phyloP scores from a whole-genome alignment of 2,329 filamentous ascomycete genomes.

The Triangularia setosa region DNA sequence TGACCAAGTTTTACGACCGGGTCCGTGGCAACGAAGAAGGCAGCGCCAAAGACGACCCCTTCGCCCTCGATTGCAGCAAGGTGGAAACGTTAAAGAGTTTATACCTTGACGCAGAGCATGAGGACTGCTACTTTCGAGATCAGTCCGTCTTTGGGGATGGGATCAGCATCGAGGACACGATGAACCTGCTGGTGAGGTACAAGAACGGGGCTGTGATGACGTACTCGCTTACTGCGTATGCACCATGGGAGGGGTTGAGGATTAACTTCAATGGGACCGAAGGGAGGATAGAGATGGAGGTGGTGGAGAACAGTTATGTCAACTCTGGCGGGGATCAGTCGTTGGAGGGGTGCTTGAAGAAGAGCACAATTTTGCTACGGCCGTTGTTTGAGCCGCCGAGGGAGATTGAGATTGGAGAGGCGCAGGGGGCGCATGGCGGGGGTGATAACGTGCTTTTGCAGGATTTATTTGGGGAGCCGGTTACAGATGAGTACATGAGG shows the following conservation, averaged over 20 bases:
- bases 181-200: slow-evolving; percentile 58
- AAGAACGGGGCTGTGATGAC: slow-evolving; percentile 54
- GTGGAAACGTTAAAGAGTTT: slow-evolving; percentile 53
- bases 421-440: slow-evolving; percentile 55
- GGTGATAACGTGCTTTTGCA: slow-evolving; percentile 55
- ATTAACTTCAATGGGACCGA: slow-evolving; percentile 56
- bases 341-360: slow-evolving; percentile 50
- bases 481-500: slow-evolving; percentile 49
- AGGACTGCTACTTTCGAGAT: slow-evolving; percentile 59
- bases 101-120: slow-evolving; percentile 60
- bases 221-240: slow-evolving; percentile 57
- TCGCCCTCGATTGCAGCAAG: slow-evolving; percentile 52
- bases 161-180: slow-evolving; percentile 62
- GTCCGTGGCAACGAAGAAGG: slow-evolving; percentile 44
- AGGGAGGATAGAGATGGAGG: slow-evolving; percentile 57
- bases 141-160: slow-evolving; percentile 61
- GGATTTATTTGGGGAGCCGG: slow-evolving; percentile 53
- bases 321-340: slow-evolving; percentile 58
- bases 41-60: slow-evolving; percentile 49
- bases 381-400: slow-evolving; percentile 54
- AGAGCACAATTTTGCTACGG: slow-evolving; percentile 45
- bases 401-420: slow-evolving; percentile 50
- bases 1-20: slow-evolving; percentile 48
- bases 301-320: slow-evolving; percentile 60
- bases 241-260: slow-evolving; percentile 59